phyloP scores from a whole-genome alignment of 192 early-diverging fungal genomes.

The Spizellomyces punctatus region DNA sequence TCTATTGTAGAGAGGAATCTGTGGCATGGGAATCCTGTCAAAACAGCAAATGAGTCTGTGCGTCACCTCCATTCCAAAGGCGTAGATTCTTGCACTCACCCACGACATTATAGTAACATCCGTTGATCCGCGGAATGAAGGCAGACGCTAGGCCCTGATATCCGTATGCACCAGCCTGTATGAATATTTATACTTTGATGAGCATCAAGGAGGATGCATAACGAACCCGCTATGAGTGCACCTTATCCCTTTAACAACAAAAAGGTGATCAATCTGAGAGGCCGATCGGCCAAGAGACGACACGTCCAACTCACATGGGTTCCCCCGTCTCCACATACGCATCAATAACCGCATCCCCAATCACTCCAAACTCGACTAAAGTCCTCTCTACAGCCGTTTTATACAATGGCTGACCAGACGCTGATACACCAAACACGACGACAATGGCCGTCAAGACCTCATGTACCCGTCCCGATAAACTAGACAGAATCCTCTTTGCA shows the following conservation, averaged over 20 bases:
- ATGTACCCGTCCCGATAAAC: constrained; percentile 63
- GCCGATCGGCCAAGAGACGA: no score
- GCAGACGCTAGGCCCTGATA: constrained; percentile 77
- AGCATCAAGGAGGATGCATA: constrained; percentile 18
- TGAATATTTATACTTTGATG: not conserved
- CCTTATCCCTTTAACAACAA: constrained; percentile 17
- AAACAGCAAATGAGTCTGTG: not conserved
- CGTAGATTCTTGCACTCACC: constrained; percentile 23
- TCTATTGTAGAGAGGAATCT: not conserved
- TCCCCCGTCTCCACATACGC: constrained; percentile 68
- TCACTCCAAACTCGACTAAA: constrained; percentile 63
- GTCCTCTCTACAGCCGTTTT: constrained; percentile 63
- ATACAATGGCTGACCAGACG: constrained; percentile 21
- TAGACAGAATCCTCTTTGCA: constrained; percentile 64
- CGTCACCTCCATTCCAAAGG: not conserved
- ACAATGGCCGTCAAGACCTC: constrained; percentile 75
- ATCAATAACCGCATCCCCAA: constrained; percentile 63
- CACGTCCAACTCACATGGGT: constrained; percentile 39
- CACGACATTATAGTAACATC: constrained; percentile 87
- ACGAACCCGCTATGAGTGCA: not conserved
- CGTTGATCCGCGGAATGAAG: constrained; percentile 73
- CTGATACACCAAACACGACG: constrained; percentile 41
- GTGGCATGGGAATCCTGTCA: not conserved
- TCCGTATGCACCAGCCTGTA: constrained; percentile 75
- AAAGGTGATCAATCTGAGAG: not conserved